Evolutionary conservation across 148 eudicot genomes (phyloP), one percentile per base, ranked within the genome.

Genomic region (Gaultheria prostrata): DNA sequence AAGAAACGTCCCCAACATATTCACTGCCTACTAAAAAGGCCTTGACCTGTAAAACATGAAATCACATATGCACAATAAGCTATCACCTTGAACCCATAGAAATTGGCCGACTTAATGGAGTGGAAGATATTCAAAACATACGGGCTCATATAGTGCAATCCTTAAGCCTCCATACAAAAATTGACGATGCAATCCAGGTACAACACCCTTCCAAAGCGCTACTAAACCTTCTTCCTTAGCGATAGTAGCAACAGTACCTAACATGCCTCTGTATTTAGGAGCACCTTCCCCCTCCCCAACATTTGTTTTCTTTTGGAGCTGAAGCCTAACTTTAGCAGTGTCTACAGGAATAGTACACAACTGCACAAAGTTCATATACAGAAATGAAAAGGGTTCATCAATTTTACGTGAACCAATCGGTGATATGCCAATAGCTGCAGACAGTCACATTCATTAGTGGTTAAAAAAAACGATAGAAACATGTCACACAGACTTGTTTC

Each of bases 181-280:
- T 70, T 92, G 95, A 32, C 95, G 88, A 72, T 92, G 95, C 85
- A 92, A 85, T 33, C 95, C 95, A 13, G 95, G 93, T 80, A 91
- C 77, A n/a, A 92, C 83, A 26, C 95, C 95, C 78, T 91, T 92
- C 95, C 95, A 92, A 80, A 92, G 93, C 17, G 95, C 91, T 80
- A 86, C 77, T 73, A 91, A 84, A 43, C 95, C 92, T 90, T 92
- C 95, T 86, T 92, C 95, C 86, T 77, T 86, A 14, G 92, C 93
- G 79, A 91, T 91, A 15, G 95, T 92, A 78, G 74, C 86, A 54
- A 92, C 67, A 59, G 93, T 92, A 45, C 90, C 95, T 69, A 89
- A 89, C 83, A 86, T 82, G 28, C 95, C 95, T 86, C 78, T 86
- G 84, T 92, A 92, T 79, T 87, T 89, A 51, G 88, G 84, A 76